Evolutionary conservation across 2,329 filamentous ascomycete species (phyloP), one percentile per base, ranked within the genome.

Genomic region (Chaetomium sp.): DNA sequence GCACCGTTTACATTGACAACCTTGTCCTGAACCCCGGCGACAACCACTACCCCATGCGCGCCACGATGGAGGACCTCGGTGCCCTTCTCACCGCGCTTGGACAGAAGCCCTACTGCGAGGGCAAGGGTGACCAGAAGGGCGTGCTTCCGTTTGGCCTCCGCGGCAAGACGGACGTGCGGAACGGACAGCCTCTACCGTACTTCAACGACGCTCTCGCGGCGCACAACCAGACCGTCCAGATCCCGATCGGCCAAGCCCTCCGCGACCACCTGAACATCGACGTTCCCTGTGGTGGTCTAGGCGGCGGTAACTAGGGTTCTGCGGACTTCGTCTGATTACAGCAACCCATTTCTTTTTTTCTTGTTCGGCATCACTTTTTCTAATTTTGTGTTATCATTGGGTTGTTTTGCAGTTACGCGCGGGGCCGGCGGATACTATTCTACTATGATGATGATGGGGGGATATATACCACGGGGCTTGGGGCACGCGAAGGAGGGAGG

Each of bases 1-100:
- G 85, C 52, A 77, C 70, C 42, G 70, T 81, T 6, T 78, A 75
- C 59, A 76, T 88, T 58, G 71, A 80, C 60, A 74, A 86, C 70
- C 71, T 88, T 45, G 59, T 76, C 14, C 76, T 88, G 47, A 66
- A 63, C 37, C 85, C 84, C 2, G 86, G 85, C 55, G 85, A 86
- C 70, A 86, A 87, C 70, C 70, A 69, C 12, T 76, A 79, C 62
- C 66, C 73, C 46, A 77, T 87, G 68, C 76, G 75, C 55, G 79
- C 80, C 61, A 76, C 67, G 57, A 76, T 85, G 62, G 65, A 79
- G 52, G 76, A 85, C 63, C 59, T 27, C 19, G 19, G 66, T 5
- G 62, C 71, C 5, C 71, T 86, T 49, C 65, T 86, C 34, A 61
- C 68, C 2, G 70, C 74, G 11, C 69, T 79, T 35, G 62, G 62